Percentiles rank a stretch among this genome's conserved stretches.
phyloP scores from a whole-genome alignment of 257 asterid genomes.

The Solanum megistacrolobum region DNA sequence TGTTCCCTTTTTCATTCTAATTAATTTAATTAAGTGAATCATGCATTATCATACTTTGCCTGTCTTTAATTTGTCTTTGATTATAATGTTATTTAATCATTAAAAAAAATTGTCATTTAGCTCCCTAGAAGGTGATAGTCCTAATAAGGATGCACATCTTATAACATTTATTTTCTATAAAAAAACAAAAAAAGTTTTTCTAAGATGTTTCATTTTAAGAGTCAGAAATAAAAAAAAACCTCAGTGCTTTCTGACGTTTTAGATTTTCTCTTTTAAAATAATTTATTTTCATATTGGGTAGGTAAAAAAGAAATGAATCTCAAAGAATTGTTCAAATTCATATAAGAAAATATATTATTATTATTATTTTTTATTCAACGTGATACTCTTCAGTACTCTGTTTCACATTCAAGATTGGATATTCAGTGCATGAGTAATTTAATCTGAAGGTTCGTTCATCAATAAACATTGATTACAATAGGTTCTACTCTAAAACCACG shows the following conservation, averaged over 20 bases:
- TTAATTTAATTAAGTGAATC: neutral
- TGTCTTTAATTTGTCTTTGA: neutral
- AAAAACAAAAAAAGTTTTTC: neutral
- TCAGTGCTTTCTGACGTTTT: neutral
- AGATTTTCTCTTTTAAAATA: neutral
- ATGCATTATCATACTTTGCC: neutral
- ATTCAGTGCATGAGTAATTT: accelerated
- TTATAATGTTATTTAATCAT: neutral
- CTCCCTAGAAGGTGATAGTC: slow-evolving; percentile 7
- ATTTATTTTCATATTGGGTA: neutral
- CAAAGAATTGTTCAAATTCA: too few species aligned
- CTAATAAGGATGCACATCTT: slow-evolving; percentile 12
- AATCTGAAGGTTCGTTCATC: neutral
- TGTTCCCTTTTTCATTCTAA: neutral
- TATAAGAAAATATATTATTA: too few species aligned
- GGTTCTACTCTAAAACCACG: accelerated
- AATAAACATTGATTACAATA: neutral
- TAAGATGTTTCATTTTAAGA: neutral
- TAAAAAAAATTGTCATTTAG: neutral
- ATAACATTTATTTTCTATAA: neutral
- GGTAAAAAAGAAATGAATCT: neutral
- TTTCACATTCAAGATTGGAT: neutral
- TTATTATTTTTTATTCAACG: too few species aligned
- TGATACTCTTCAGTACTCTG: accelerated
- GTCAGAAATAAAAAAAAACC: neutral